Evolutionary conservation across 768 basidiomycete species (phyloP).

Genomic region (Tylopilus sp.): DNA sequence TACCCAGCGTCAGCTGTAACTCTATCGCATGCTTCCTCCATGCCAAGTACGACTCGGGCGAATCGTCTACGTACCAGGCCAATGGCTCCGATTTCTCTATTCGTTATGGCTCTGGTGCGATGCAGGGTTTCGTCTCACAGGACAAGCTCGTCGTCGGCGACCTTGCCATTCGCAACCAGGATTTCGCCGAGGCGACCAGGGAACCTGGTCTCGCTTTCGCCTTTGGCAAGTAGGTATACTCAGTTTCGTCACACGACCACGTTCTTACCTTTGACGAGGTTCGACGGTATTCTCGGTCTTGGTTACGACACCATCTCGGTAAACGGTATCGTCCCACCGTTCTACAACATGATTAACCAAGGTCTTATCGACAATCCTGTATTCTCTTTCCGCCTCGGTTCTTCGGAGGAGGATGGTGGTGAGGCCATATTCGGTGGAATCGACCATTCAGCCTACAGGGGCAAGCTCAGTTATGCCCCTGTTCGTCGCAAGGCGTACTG

Average conservation of each 20-base stretch:
- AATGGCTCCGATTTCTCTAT: constrained; percentile 91
- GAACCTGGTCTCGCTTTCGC: constrained; percentile 98
- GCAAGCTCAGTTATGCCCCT: constrained; percentile 83
- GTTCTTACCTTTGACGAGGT: constrained; percentile 44
- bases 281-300: constrained; percentile 93
- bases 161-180: constrained; percentile 64
- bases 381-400: constrained; percentile 92
- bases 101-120: constrained; percentile 92
- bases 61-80: constrained; percentile 82
- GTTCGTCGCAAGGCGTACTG: constrained; percentile 95
- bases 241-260: not conserved
- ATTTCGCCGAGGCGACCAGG: constrained; percentile 94
- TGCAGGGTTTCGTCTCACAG: constrained; percentile 93
- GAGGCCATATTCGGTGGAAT: constrained; percentile 92
- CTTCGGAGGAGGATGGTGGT: constrained; percentile 84
- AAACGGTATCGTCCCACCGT: constrained; percentile 88
- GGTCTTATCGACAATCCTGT: constrained; percentile 79
- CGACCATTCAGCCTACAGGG: constrained; percentile 71
- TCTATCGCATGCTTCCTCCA: constrained; percentile 96
- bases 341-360: constrained; percentile 89
- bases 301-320: constrained; percentile 95
- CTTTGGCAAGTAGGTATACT: constrained; percentile 75
- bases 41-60: constrained; percentile 77
- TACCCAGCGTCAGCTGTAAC: constrained; percentile 75
- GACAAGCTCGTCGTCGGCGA: constrained; percentile 83